Evolutionary conservation across 805 yeast species (phyloP).

Genomic region (Ogataea parapolymorpha): DNA sequence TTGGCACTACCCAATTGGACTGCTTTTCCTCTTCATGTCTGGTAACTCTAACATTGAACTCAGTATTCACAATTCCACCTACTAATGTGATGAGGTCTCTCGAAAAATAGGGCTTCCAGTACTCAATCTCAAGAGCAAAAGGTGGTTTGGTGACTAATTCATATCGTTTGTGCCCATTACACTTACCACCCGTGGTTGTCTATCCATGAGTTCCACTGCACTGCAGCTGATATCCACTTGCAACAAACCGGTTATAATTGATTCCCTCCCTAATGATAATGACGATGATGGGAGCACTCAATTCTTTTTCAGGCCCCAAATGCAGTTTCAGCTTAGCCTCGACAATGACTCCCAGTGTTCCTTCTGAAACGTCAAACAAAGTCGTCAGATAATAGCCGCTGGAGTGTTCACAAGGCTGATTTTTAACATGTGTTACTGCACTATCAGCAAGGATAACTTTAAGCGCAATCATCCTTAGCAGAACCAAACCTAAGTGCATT

Average conservation of each 20-base stretch:
- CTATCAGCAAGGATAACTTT: constrained; percentile 78
- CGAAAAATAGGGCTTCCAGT: constrained; percentile 38
- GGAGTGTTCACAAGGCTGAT: too few relatives aligned
- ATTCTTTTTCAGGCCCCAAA: too few relatives aligned
- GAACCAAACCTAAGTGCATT: constrained; percentile 78
- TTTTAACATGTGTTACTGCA: too few relatives aligned
- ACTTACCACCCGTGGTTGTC: constrained; percentile 42
- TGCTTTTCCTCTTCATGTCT: constrained; percentile 56
- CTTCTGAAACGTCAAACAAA: constrained; percentile 67
- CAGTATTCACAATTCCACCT: constrained; percentile 50
- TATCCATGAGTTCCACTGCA: constrained; percentile 72
- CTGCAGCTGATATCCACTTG: constrained; percentile 44
- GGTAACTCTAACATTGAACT: constrained; percentile 61
- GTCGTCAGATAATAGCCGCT: constrained; percentile 45
- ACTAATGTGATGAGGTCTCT: constrained; percentile 47
- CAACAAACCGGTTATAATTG: too few relatives aligned
- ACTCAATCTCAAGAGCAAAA: constrained; percentile 59
- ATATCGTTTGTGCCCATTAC: constrained; percentile 38
- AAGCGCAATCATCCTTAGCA: constrained; percentile 64
- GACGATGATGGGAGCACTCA: too few relatives aligned
- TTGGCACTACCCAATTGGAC: constrained; percentile 65
- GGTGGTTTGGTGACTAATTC: constrained; percentile 31
- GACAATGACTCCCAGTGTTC: constrained; percentile 75
- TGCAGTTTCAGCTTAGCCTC: constrained; percentile 41
- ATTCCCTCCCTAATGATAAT: too few relatives aligned